phyloP scores from a whole-genome alignment of 1,139 yeast species.

The Scheffersomyces lignicola region DNA sequence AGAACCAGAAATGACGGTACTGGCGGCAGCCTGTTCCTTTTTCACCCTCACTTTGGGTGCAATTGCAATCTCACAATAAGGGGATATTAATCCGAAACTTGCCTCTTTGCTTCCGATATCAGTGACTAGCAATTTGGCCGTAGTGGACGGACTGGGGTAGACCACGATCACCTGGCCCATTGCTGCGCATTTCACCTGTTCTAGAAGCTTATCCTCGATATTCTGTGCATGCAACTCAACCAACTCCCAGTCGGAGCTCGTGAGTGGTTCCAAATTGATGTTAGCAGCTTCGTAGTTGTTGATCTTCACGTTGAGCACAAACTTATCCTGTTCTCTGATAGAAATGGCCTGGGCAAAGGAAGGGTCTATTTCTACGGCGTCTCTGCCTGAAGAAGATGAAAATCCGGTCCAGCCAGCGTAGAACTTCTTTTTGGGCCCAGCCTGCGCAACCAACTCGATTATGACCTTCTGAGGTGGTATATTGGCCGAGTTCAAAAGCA shows the following conservation, averaged over 20 bases:
- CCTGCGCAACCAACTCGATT: constrained; percentile 38
- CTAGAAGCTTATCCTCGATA: constrained; percentile 71
- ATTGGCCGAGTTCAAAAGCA: constrained; percentile 51
- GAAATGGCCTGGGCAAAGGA: constrained; percentile 47
- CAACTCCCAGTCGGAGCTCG: constrained; percentile 86
- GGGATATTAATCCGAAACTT: constrained; percentile 59
- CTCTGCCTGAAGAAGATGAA: constrained; percentile 33
- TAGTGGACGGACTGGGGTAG: constrained; percentile 65
- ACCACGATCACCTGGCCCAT: constrained; percentile 63
- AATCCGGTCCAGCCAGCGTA: constrained; percentile 89
- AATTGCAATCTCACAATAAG: constrained; percentile 77
- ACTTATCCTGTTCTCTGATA: constrained; percentile 43
- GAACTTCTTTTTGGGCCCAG: constrained; percentile 16
- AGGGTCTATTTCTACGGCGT: constrained; percentile 41
- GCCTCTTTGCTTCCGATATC: constrained; percentile 55
- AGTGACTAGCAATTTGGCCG: constrained; percentile 64
- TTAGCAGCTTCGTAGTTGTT: constrained; percentile 54
- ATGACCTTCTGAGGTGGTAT: constrained; percentile 63
- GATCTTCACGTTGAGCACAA: constrained; percentile 44
- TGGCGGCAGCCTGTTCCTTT: constrained; percentile 29
- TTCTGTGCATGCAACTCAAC: constrained; percentile 80
- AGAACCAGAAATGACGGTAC: constrained; percentile 28
- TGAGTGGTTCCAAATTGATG: constrained; percentile 75
- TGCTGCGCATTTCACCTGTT: constrained; percentile 79
- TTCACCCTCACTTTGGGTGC: constrained; percentile 69